These are phyloP conservation scores for Esteya vermicola DNA, from an alignment of 2,329 filamentous ascomycete genomes.

Conservation along the genomic window DNA sequence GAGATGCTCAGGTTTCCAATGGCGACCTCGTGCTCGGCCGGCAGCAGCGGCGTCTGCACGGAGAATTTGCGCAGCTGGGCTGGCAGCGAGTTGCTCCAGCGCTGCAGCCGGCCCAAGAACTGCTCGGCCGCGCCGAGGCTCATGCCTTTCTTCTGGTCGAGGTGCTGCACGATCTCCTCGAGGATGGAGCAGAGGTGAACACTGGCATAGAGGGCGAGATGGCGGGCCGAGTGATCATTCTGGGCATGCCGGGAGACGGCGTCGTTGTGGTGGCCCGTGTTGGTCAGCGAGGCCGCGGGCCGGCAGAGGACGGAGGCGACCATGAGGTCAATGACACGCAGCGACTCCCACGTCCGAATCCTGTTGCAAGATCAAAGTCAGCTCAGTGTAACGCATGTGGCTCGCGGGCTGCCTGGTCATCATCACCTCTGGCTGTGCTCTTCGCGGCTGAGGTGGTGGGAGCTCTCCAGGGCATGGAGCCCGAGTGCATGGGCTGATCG, in stretches of 20 bases:
- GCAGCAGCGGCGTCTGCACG: neutral
- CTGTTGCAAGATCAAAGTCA: no score
- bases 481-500: constrained; percentile 42
- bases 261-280: neutral
- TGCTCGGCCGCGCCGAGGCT: neutral
- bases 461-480: constrained; percentile 26
- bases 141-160: neutral
- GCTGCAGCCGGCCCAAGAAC: neutral
- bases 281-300: neutral
- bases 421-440: neutral
- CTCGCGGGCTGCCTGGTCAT: no score
- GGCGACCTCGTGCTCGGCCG: neutral
- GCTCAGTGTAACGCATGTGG: no score
- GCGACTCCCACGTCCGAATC: neutral
- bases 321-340: neutral
- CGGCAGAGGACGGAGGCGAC: constrained; percentile 1
- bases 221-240: neutral
- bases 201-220: constrained; percentile 1
- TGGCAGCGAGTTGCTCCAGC: constrained; percentile 1
- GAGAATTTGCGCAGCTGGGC: neutral
- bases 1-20: constrained; percentile 9
- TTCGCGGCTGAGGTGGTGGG: neutral
- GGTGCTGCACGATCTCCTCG: neutral
- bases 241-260: neutral
- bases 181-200: neutral